Evolutionary conservation across 805 yeast species (phyloP), one percentile per base, ranked within the genome.

Genomic region (baker's yeast (Saccharomyces cerevisiae)): DNA sequence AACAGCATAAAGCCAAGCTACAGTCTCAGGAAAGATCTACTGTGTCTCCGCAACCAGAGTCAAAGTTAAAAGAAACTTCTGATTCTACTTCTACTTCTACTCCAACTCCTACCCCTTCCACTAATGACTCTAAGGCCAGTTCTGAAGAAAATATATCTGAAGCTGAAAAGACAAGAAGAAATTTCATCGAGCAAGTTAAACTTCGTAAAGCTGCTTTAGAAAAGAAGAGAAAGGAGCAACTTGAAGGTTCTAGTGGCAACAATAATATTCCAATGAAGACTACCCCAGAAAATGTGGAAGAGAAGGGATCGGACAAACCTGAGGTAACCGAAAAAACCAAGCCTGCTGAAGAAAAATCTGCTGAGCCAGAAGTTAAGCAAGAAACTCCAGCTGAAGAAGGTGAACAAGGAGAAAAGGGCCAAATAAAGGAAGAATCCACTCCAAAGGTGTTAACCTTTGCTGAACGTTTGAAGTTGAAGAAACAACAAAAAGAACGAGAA

Each of bases 181-280:
- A 59, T n/a, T 68, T 69, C 48, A 56, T 66, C 48, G 71, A 69
- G 57, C 71, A 68, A 54, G 68, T 65, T 26, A 64, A 64, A 54
- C 56, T 61, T 48, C 66, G 71, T 51, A 68, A 69, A 52, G 61
- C 57, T n/a, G 64, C 64, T 48, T 55, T 64, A 50, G 71, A 68
- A 49, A 61, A 58, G 55, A 64, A 61, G 56, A 69, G 64, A 54
- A 53, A 52, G 26, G 57, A 53, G 29, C 55, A 57, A 31, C 43
- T 36, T 21, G 43, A 36, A 36, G 43, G 43, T 6, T 22, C 48
- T 51, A 11, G 51, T 50, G 36, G 53, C 58, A 28, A 31, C 29
- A 46, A 28, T 28, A 27, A 26, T 14, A 10, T n/a, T 28, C 21
- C 48, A 53, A 28, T 22, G 52, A 26, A 51, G 51, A 32, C 43